Evolutionary conservation across 176 grass and related monocot genomes (phyloP).

Genomic region (Cenchrus fungigraminus): DNA sequence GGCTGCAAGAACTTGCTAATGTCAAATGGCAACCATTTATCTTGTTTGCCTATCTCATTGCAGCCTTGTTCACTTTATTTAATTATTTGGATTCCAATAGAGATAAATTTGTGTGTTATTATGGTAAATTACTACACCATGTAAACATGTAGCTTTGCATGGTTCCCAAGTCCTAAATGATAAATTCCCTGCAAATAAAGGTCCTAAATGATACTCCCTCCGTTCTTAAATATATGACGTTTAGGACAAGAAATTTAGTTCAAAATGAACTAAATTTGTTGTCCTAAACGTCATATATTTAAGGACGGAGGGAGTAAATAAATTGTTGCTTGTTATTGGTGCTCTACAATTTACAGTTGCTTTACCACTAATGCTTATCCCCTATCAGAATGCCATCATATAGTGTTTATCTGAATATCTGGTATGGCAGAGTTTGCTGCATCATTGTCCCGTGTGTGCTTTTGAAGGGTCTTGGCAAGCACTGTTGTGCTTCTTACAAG

Average conservation of each 20-base stretch:
- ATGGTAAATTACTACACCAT: not conserved
- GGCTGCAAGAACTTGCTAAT: not conserved
- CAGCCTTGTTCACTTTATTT: not conserved
- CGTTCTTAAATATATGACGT: too few species aligned
- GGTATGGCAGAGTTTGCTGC: conserved; percentile 64
- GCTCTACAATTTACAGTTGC: not conserved
- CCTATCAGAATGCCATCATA: not conserved
- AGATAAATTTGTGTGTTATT: not conserved
- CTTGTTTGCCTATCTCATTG: not conserved
- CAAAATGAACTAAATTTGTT: too few species aligned
- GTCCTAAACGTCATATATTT: too few species aligned
- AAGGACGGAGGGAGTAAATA: not conserved
- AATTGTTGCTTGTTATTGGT: not conserved
- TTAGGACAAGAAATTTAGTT: too few species aligned
- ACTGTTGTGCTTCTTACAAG: conserved; percentile 53
- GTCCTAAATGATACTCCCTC: too few species aligned
- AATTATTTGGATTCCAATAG: not conserved
- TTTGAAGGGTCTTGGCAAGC: conserved; percentile 40
- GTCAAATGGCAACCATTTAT: not conserved
- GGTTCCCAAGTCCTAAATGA: conserved; percentile 7
- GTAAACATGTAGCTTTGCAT: not conserved
- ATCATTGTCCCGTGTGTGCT: conserved; percentile 46
- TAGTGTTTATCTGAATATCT: not conserved
- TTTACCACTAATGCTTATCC: not conserved
- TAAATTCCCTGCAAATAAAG: too few species aligned